Conservation (phyloP, 371 early-diverging fungal species). For the Dentiscutata heterogama region DNA sequence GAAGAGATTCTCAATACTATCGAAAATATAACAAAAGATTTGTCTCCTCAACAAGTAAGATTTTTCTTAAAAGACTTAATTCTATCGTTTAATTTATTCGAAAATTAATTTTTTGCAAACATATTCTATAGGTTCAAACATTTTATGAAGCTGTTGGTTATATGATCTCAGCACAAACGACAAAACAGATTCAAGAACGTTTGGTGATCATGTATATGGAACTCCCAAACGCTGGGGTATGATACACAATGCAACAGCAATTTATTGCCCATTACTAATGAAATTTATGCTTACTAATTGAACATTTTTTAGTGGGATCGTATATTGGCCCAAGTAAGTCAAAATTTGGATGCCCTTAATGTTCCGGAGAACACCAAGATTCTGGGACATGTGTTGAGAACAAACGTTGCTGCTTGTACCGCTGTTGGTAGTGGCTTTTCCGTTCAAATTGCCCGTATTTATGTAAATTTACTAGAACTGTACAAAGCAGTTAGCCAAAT, state of each 20-base stretch:
- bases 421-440: slow-evolving; percentile 91
- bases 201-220: slow-evolving; percentile 90
- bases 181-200: slow-evolving; percentile 75
- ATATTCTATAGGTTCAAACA: slow-evolving; percentile 76
- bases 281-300: background rate
- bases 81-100: background rate
- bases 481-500: slow-evolving; percentile 88
- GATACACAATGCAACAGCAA: slow-evolving; percentile 35
- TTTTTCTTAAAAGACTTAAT: background rate
- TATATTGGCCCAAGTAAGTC: slow-evolving; percentile 78
- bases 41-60: slow-evolving; percentile 85
- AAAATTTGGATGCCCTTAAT: slow-evolving; percentile 79
- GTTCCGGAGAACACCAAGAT: slow-evolving; percentile 86
- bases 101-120: background rate
- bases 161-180: slow-evolving; percentile 93
- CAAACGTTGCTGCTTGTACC: slow-evolving; percentile 91
- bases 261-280: background rate
- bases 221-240: slow-evolving; percentile 84
- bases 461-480: slow-evolving; percentile 88
- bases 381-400: slow-evolving; percentile 92
- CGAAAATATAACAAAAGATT: slow-evolving; percentile 85
- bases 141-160: slow-evolving; percentile 98
- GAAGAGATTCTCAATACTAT: slow-evolving; percentile 91
- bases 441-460: slow-evolving; percentile 88
- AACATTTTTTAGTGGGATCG: slow-evolving; percentile 75